Conservation (phyloP, 192 early-diverging fungal species). For the Linnemannia exigua region DNA sequence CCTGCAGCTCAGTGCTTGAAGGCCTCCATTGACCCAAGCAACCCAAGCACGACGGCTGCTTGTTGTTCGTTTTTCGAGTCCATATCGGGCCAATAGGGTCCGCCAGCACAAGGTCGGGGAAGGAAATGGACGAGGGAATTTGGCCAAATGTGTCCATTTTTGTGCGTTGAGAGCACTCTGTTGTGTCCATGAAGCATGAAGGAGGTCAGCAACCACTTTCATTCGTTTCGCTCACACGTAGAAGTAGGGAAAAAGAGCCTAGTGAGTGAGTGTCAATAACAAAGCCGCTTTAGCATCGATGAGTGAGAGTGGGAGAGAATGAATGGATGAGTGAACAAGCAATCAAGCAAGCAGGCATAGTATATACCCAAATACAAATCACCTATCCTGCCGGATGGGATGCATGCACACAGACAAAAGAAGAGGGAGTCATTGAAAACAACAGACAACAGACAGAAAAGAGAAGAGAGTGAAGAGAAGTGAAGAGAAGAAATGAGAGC, state of each 20-base stretch:
- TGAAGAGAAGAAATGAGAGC: neutral
- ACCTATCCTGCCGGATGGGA: too few relatives aligned
- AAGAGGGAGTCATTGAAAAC: neutral
- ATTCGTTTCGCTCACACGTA: neutral
- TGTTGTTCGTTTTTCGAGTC: neutral
- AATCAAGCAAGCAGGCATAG: neutral
- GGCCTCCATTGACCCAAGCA: too few relatives aligned
- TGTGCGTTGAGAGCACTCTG: neutral
- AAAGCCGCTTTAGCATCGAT: neutral
- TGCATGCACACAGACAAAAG: neutral
- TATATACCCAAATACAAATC: neutral
- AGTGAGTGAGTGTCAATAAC: neutral
- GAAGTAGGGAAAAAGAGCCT: too few relatives aligned
- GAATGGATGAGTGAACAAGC: neutral
- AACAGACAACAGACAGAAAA: neutral
- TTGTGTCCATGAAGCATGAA: too few relatives aligned
- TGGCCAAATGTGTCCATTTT: neutral
- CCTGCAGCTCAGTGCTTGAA: too few relatives aligned
- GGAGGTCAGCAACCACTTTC: neutral
- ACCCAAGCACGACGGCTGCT: neutral
- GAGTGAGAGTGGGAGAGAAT: too few relatives aligned
- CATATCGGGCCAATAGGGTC: slow-evolving; percentile 1
- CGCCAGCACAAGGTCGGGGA: neutral
- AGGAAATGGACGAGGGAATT: neutral
- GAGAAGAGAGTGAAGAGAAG: neutral